Percentiles rank a stretch among this genome's conserved stretches.
These are phyloP conservation scores for Beverwykella pulmonaria DNA, from an alignment of 495 filamentous ascomycete species.

Conservation along the genomic window DNA sequence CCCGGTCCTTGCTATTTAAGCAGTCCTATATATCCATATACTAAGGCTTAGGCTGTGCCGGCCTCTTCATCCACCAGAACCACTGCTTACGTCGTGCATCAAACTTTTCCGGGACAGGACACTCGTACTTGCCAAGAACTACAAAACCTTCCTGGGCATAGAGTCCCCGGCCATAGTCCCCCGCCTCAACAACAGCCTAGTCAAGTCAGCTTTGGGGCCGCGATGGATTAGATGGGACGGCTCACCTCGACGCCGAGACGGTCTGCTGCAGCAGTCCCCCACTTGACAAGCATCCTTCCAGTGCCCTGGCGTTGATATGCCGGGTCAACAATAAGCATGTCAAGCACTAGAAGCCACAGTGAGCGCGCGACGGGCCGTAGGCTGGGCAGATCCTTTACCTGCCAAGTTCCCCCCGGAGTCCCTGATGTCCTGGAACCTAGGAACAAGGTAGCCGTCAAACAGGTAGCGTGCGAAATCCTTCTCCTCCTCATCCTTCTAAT, in stretches of 20 bases:
- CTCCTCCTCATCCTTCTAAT: slow-evolving; percentile 5
- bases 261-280: slow-evolving; percentile 6
- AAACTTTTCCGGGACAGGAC: slow-evolving; percentile 6
- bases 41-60: not conserved
- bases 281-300: slow-evolving; percentile 4
- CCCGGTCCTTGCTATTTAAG: not conserved
- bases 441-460: slow-evolving; percentile 9
- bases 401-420: slow-evolving; percentile 7
- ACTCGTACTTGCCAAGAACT: not conserved
- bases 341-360: not conserved
- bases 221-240: not conserved
- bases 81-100: not conserved
- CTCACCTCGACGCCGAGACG: slow-evolving; percentile 7
- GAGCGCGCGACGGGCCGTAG: not conserved
- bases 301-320: slow-evolving; percentile 5
- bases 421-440: not conserved
- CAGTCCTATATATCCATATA: not conserved
- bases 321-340: slow-evolving; percentile 8
- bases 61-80: slow-evolving; percentile 13
- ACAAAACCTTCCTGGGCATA: slow-evolving; percentile 1
- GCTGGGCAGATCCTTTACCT: not conserved
- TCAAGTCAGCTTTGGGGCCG: not conserved
- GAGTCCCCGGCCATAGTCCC: slow-evolving; percentile 5
- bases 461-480: slow-evolving; percentile 11
- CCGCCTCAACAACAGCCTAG: slow-evolving; percentile 15